Base-by-base conservation (phyloP, 225 moss, liverwort and hornwort species). In the Marchantia polymorpha region DNA sequence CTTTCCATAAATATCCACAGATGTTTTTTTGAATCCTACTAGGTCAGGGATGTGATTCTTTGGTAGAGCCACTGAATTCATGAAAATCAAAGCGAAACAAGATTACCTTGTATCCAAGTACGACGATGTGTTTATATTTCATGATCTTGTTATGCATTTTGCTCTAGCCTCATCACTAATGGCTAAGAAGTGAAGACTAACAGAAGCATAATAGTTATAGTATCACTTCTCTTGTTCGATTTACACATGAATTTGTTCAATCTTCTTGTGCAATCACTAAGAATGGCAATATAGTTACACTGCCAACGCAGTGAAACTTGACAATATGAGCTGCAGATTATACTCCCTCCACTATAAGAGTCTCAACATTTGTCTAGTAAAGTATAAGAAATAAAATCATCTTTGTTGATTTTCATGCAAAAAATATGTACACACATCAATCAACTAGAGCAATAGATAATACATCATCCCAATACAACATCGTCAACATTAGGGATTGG, bases 11-110 rank as follows among this genome's bases (percentile, higher is more conserved):
- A 81, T 94, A 94, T 9, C 96, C 96, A 46, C 92, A 91, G 70
- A 84, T 97, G 92, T n/a, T n/a, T 82, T 83, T 27, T 77, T 85
- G 0, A 29, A 77, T 50, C 76, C 90, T 53, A 83, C 91, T 0
- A 12, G 83, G 5, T 63, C 84, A 10, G 84, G 54, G 23, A 12
- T 85, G 23, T 59, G 81, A 49, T 83, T 90, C 11, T 63, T 75
- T 7, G 84, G 75, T 3, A 91, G 89, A 60, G 81, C 85, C 10
- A 39, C 66, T 12, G 71, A 79, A 0, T 74, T 74, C 27, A 79
- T 81, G 73, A 97, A 94, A 84, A 93, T 93, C 0, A 96, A 94
- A 80, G 90, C 81, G 12, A 93, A 94, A 79, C 96, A 94, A 77
- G 92, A 94, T 63, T 81, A 85, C 46, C 78, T 79, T 13, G 87